Evolutionary conservation across 2,329 filamentous ascomycete species (phyloP), one percentile per base, ranked within the genome.

Genomic region (Pyrenophora graminea): DNA sequence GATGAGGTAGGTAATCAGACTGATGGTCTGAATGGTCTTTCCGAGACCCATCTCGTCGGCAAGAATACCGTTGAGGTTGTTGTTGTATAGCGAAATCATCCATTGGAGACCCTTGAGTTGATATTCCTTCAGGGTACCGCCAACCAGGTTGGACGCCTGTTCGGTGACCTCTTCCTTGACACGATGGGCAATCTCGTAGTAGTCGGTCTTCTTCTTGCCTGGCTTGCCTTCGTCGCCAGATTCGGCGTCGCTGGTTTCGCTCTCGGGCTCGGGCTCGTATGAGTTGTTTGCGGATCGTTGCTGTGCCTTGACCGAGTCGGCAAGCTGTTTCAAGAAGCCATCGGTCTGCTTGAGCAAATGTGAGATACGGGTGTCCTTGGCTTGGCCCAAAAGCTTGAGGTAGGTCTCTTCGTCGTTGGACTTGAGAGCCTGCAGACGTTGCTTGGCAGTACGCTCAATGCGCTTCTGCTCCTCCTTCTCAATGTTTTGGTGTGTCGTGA

Each of bases 51-150:
- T 99, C 77, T 99, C 94, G 68, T 99, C 94, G 52, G 94, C 94
- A 66, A 99, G 80, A 61, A 99, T 97, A 83, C 94, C 94, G 74
- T 99, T 99, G 61, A 99, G 84, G 76, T 97, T 99, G 81, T 99
- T 99, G 86, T 99, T 99, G 83, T 97, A 99, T 12, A 99, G 82
- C 12, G 94, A 99, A 55, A 99, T 87, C 94, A 99, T 99, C 94
- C 94, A 99, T 74, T 99, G 93, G 40, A 99, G 79, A 82, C 94
- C 94, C 85, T 97, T 97, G 76, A 99, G 63, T 77, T 99, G 94
- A 76, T 99, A 99, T 73, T 99, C 94, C 75, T 99, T 99, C 61
- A 99, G 81, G 9, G 81, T 89, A 69, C 94, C 94, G 71, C 94
- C 94, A 57, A 97, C 91, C 54, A 99, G 82, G 37, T 96, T 96